These are phyloP conservation scores for Dacryopinax primogenitus DNA, from an alignment of 768 basidiomycete genomes.

Conservation along the genomic window DNA sequence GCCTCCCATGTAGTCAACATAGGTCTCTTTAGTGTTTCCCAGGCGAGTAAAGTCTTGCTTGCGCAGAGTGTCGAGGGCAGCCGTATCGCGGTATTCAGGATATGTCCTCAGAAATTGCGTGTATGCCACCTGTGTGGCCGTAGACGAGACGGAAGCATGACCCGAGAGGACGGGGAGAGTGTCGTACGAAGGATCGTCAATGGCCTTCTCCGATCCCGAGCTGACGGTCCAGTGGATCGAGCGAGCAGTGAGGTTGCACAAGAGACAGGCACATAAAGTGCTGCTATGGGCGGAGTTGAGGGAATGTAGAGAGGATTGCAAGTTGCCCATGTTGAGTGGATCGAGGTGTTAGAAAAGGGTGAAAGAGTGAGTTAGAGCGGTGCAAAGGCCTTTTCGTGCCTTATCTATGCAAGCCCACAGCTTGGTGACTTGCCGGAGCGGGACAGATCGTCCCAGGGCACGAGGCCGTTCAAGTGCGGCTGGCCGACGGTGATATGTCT, in stretches of 20 bases:
- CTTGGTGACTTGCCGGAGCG: no score
- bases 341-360: neutral
- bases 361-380: neutral
- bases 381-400: neutral
- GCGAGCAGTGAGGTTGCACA: neutral
- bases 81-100: conserved; percentile 52
- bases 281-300: neutral
- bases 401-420: neutral
- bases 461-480: no score
- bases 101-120: conserved; percentile 31
- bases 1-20: conserved; percentile 80
- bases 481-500: no score
- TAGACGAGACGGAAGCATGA: neutral
- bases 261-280: neutral
- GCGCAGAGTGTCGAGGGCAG: conserved; percentile 57
- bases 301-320: neutral
- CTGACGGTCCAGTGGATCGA: neutral
- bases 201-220: neutral
- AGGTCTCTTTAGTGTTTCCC: conserved; percentile 52
- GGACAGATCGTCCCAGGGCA: neutral
- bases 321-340: neutral
- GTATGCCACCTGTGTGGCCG: neutral
- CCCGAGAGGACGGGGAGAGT: neutral
- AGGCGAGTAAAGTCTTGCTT: conserved; percentile 49
- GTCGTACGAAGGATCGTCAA: neutral